Evolutionary conservation across 768 basidiomycete species (phyloP).

Genomic region (Amanita jacksonii): DNA sequence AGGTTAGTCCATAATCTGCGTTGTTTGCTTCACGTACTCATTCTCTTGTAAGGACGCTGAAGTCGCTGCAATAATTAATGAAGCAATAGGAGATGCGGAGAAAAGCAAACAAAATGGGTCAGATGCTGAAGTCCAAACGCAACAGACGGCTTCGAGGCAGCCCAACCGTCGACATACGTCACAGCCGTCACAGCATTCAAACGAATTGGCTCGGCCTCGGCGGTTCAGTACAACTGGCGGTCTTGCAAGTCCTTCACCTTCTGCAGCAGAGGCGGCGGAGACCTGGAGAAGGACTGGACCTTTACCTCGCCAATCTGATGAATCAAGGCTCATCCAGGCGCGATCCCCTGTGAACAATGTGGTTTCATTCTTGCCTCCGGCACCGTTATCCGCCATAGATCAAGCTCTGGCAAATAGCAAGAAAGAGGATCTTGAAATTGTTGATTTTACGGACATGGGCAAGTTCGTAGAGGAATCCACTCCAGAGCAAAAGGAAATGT

Average conservation of each 20-base stretch:
- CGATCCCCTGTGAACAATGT: constrained; percentile 3
- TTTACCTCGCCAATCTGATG: constrained; percentile 22
- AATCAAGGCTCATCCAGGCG: constrained; percentile 20
- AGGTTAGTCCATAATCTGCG: constrained; percentile 8
- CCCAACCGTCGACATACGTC: not conserved
- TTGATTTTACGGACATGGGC: constrained; percentile 72
- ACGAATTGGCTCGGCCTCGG: constrained; percentile 4
- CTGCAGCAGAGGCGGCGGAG: constrained; percentile 31
- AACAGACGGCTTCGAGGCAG: constrained; percentile 3
- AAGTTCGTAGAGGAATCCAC: constrained; percentile 44
- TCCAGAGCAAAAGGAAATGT: constrained; percentile 8
- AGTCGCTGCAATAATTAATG: constrained; percentile 36
- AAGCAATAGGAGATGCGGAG: constrained; percentile 27
- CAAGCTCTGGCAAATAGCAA: constrained; percentile 5
- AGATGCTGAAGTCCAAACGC: not conserved
- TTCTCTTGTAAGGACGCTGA: constrained; percentile 22
- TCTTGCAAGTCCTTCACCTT: constrained; percentile 16
- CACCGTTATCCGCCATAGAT: constrained; percentile 9
- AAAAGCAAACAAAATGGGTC: not conserved
- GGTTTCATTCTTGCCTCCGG: constrained; percentile 11
- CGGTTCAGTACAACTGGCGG: constrained; percentile 9
- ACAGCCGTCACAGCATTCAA: not conserved
- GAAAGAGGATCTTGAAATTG: constrained; percentile 61
- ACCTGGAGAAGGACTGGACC: constrained; percentile 59
- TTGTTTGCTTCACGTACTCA: not conserved